Percentiles rank a stretch among this genome's conserved stretches.
Conservation (phyloP, 2,329 filamentous ascomycete species). For the Claviceps africana region DNA sequence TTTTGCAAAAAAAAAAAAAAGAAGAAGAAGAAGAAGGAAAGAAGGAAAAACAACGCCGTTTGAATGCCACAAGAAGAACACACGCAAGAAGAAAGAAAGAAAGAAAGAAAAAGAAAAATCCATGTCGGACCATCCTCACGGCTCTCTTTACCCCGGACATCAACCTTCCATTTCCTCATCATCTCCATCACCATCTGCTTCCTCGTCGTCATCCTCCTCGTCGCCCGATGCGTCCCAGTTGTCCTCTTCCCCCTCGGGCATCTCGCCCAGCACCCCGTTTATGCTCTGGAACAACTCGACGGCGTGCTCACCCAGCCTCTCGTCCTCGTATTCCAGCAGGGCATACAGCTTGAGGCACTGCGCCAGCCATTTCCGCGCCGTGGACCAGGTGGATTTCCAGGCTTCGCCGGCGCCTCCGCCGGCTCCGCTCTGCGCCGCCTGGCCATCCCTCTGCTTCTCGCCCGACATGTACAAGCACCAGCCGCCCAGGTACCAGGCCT, state of each 20-base stretch:
- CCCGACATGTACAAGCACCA: conserved; percentile 79
- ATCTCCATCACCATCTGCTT: conserved; percentile 32
- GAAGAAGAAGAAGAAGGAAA: too few relatives aligned
- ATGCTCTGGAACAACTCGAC: conserved; percentile 53
- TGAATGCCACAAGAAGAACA: conserved; percentile 7
- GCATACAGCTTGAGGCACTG: conserved; percentile 70
- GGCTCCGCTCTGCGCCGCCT: conserved; percentile 21
- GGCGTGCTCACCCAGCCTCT: conserved; percentile 61
- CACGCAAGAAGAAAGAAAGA: neutral
- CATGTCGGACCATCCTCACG: neutral
- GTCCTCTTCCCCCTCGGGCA: conserved; percentile 39
- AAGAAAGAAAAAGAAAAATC: neutral
- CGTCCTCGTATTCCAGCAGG: conserved; percentile 72
- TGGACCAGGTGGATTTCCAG: conserved; percentile 51
- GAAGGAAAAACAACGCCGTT: too few relatives aligned
- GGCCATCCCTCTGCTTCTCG: conserved; percentile 41
- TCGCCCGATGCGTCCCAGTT: conserved; percentile 36
- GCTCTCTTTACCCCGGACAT: neutral
- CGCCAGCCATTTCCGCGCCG: conserved; percentile 69
- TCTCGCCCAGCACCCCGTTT: conserved; percentile 49
- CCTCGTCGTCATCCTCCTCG: conserved; percentile 36
- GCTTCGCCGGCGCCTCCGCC: conserved; percentile 23
- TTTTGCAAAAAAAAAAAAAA: too few relatives aligned
- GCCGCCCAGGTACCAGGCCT: conserved; percentile 92
- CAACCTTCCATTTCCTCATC: conserved; percentile 43